Base-by-base conservation (phyloP, 2,329 filamentous ascomycete genomes). In the Dactylellina sp. region DNA sequence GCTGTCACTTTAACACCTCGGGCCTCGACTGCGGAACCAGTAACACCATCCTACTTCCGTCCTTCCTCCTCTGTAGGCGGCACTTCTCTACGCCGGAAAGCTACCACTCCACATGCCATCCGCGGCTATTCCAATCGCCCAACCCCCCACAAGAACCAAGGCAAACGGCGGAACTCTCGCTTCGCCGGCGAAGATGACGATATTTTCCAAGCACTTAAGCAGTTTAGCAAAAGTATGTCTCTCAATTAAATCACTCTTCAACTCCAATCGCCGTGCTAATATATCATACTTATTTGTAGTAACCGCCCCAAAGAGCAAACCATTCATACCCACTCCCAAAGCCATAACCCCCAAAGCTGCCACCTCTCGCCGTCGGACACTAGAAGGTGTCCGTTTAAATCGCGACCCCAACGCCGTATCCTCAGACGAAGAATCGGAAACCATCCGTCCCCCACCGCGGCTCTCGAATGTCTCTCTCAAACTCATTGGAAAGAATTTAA, bases 171-270 rank as follows among this genome's bases (percentile, higher is more conserved):
- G 1, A 72, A 63, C 20, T 72, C 68, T 12, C 52, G 68, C n/a
- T 72, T 72, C 25, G 52, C 53, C 7, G 68, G 46, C 42, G 68
- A 72, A n/a, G 68, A 72, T 18, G 68, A 72, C 22, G 68, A 72
- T 49, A 59, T 72, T n/a, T 64, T 63, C 25, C 52, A 72, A 22
- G 60, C 68, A 18, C 42, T 72, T 22, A 64, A 64, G 32, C 68
- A 72, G 60, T 60, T 72, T 47, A 72, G 68, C 37, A 57, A 40
- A 55, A 52, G 68, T 72, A 65, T 25, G n/a, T n/a, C n/a, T n/a
- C n/a, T n/a, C n/a, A n/a, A n/a, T 50, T 18, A 18, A 18, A 6
- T 22, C 14, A 39, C 25, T 25, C 20, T 11, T 7, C 25, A 28
- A 5, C 24, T 28, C 24, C 14, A 53, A n/a, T n/a, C n/a, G n/a